phyloP scores from a whole-genome alignment of 1,284 basidiomycete genomes.

The Ceratobasidium sp. region DNA sequence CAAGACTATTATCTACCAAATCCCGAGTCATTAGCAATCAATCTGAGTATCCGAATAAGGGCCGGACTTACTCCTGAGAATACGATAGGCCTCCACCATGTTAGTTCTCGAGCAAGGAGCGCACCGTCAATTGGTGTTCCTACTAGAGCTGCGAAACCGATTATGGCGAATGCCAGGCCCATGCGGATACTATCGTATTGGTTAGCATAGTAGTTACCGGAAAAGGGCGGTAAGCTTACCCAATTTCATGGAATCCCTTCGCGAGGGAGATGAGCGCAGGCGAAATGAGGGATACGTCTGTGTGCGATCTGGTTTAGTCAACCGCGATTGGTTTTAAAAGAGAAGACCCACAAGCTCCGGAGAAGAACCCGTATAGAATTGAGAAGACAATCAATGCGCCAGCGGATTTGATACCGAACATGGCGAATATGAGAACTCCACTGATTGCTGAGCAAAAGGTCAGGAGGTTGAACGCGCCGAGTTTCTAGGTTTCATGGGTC shows the following conservation, averaged over 20 bases:
- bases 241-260: conserved; percentile 37
- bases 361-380: conserved; percentile 44
- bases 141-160: conserved; percentile 34
- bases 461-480: conserved; percentile 42
- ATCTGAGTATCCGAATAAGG: not conserved
- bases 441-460: conserved; percentile 28
- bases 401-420: conserved; percentile 42
- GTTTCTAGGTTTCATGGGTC: conserved; percentile 10
- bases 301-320: not conserved
- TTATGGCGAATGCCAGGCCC: conserved; percentile 35
- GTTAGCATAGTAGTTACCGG: too few relatives aligned
- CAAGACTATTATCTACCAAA: conserved; percentile 17
- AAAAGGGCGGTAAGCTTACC: conserved; percentile 22
- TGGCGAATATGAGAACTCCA: conserved; percentile 43
- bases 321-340: not conserved
- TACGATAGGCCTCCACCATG: conserved; percentile 39
- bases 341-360: conserved; percentile 39
- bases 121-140: conserved; percentile 41
- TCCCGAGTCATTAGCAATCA: not conserved
- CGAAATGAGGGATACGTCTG: conserved; percentile 37
- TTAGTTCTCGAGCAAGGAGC: conserved; percentile 14
- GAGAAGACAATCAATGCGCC: conserved; percentile 40
- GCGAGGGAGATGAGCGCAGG: conserved; percentile 31
- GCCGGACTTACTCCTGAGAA: conserved; percentile 35
- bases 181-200: conserved; percentile 21